phyloP scores from a whole-genome alignment of 148 eudicot genomes.

The Amaranthus hypochondriacus region DNA sequence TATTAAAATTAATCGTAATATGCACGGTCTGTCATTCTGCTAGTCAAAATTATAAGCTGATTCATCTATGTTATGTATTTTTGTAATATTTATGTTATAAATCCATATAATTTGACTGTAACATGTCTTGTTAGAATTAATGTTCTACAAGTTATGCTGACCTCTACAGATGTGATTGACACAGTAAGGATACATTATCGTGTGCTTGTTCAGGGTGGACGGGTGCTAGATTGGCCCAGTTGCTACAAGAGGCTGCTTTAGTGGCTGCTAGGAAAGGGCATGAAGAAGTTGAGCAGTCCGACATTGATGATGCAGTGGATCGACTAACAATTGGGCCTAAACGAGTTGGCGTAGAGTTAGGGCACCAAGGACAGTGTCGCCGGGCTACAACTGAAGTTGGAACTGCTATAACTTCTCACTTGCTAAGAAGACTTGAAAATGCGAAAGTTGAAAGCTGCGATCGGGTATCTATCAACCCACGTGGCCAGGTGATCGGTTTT shows the following conservation, averaged over 20 bases:
- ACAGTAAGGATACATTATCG: neutral
- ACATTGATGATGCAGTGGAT: conserved; percentile 91
- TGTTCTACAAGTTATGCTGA: neutral
- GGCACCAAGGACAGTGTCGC: conserved; percentile 80
- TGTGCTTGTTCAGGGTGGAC: conserved; percentile 66
- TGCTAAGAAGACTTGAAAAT: conserved; percentile 65
- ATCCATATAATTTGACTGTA: too few species aligned
- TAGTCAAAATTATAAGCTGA: too few species aligned
- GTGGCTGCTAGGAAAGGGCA: conserved; percentile 90
- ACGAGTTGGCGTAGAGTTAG: conserved; percentile 66
- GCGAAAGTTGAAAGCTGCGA: conserved; percentile 80
- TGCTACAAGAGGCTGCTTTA: conserved; percentile 93
- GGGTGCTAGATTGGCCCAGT: conserved; percentile 90
- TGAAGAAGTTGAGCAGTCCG: conserved; percentile 53
- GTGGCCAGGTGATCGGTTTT: conserved; percentile 59
- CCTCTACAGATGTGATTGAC: conserved; percentile 3
- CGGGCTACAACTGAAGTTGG: conserved; percentile 87
- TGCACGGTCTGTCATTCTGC: too few species aligned
- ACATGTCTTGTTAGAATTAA: neutral
- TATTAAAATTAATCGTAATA: too few species aligned
- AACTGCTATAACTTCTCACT: conserved; percentile 79
- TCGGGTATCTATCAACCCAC: conserved; percentile 81
- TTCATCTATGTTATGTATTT: too few species aligned
- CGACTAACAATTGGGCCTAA: conserved; percentile 85
- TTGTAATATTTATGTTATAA: too few species aligned